Percentiles rank a stretch among this genome's conserved stretches.
These are phyloP conservation scores for Globisporangium mamillatum DNA, from an alignment of 352 stramenopile species.

Conservation along the genomic window DNA sequence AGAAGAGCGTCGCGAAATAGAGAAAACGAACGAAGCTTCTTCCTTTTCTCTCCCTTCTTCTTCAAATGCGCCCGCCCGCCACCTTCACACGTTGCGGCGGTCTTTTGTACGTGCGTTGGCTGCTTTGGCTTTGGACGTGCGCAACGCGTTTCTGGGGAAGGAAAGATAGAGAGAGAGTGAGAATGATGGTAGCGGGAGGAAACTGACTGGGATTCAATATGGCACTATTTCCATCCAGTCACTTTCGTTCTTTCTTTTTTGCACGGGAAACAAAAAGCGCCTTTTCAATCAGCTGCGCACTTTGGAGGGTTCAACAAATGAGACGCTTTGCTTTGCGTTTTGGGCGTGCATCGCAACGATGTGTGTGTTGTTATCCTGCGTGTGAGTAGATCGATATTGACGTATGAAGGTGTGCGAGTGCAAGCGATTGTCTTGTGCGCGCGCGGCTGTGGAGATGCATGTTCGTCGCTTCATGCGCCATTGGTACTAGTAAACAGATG, in stretches of 20 bases:
- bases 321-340: background rate
- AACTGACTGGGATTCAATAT: conserved; percentile 2
- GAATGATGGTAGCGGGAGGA: background rate
- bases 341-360: background rate
- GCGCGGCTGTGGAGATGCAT: background rate
- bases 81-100: background rate
- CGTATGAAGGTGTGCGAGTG: background rate
- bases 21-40: background rate
- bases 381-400: background rate
- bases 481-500: background rate
- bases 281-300: background rate
- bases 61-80: background rate
- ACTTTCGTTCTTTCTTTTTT: conserved; percentile 12
- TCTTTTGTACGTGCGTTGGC: background rate
- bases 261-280: background rate
- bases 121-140: background rate
- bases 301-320: conserved; percentile 2
- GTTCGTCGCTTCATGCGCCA: background rate
- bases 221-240: conserved; percentile 11
- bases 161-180: background rate
- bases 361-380: background rate
- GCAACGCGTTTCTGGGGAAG: conserved; percentile 5
- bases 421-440: background rate
- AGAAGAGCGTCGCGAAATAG: background rate
- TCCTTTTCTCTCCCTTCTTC: background rate